Evolutionary conservation across 2,329 filamentous ascomycete species (phyloP), one percentile per base, ranked within the genome.

Genomic region (Chaetomiaceae sp.): DNA sequence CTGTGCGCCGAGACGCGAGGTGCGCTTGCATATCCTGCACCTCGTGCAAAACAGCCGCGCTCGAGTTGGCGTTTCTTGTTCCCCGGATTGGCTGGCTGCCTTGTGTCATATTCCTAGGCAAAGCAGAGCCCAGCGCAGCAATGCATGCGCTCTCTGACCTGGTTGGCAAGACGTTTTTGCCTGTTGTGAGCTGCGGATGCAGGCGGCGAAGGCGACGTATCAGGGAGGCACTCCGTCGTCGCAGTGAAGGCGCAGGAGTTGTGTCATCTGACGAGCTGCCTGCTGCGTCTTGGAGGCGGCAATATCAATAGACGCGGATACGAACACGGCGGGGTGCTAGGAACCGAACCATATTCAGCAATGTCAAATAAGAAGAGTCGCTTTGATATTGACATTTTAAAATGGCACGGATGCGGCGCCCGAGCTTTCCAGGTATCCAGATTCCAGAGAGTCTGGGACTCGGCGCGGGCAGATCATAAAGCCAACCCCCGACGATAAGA

Each of bases 391-490:
- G n/a, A n/a, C n/a, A n/a, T n/a, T n/a, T 11, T 27, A 17, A 40
- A 31, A 19, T 39, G 33, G 15, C 8, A 31, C 33, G 19, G 29
- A 19, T 31, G 52, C 34, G 37, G 52, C 39, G 51, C 43, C 52
- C 38, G 51, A n/a, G 53, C 38, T 48, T 55, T 53, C 55, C 51
- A 53, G 47, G 49, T 53, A 37, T 40, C 47, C 23, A 51, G 37
- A 44, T n/a, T n/a, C n/a, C n/a, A n/a, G n/a, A n/a, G n/a, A n/a
- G 15, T 27, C 33, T 31, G 31, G 40, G 23, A 37, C n/a, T n/a
- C n/a, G n/a, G n/a, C n/a, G 22, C n/a, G 51, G 36, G 52, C 22
- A 47, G 60, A 61, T 61, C 60, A 53, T 62, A 61, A 52, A 53
- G 34, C 46, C 43, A 19, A 44, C 56, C 56, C 60, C 57, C 45